phyloP scores from a whole-genome alignment of 2,329 filamentous ascomycete species.

The Hypoxylon sp. region DNA sequence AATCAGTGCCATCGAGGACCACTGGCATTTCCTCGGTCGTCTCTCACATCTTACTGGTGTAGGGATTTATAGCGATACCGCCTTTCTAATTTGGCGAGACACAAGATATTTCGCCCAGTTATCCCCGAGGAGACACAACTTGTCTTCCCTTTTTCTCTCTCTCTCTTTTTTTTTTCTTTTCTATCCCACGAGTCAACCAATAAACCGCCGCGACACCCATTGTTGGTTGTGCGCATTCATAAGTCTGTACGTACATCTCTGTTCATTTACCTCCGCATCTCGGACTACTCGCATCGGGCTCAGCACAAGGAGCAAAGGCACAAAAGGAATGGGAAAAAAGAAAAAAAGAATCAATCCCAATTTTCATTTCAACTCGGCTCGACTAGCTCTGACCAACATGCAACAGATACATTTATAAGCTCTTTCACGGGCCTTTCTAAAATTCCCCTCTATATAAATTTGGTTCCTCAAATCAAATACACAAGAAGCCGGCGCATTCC shows the following conservation, averaged over 20 bases:
- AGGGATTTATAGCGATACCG: conserved; percentile 44
- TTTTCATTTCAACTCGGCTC: conserved; percentile 19
- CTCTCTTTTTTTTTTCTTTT: conserved; percentile 11
- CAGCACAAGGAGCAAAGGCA: conserved; percentile 40
- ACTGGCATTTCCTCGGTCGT: conserved; percentile 36
- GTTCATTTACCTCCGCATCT: conserved; percentile 39
- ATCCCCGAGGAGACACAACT: conserved; percentile 34
- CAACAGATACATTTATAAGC: conserved; percentile 32
- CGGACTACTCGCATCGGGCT: conserved; percentile 37
- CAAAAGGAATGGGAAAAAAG: conserved; percentile 31
- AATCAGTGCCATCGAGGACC: conserved; percentile 45
- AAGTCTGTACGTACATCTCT: conserved; percentile 39
- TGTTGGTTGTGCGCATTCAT: conserved; percentile 41
- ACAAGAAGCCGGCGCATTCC: conserved; percentile 38
- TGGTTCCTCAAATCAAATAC: conserved; percentile 20
- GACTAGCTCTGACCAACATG: conserved; percentile 32
- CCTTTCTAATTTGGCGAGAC: conserved; percentile 37
- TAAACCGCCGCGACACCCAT: conserved; percentile 26
- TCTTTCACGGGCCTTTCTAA: conserved; percentile 23
- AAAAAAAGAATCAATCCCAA: conserved; percentile 18
- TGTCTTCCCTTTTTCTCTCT: conserved; percentile 33
- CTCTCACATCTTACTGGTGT: conserved; percentile 42
- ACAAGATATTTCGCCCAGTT: conserved; percentile 33
- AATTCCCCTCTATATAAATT: conserved; percentile 21
- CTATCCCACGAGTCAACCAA: conserved; percentile 33